Evolutionary conservation across 2,329 filamentous ascomycete species (phyloP).

Genomic region (Fusarium luffae): DNA sequence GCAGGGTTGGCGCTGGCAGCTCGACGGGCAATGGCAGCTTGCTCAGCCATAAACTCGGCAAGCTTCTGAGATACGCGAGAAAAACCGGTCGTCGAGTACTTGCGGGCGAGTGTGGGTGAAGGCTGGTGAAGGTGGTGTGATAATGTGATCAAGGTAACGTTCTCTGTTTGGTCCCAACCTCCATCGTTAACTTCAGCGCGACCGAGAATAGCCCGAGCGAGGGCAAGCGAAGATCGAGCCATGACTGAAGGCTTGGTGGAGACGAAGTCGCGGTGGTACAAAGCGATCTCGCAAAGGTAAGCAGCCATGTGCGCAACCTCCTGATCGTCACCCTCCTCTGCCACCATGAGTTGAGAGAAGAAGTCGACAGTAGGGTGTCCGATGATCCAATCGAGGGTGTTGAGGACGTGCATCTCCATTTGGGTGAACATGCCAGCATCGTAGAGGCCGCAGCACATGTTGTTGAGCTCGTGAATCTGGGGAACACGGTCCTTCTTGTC

Average conservation of each 20-base stretch:
- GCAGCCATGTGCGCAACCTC: conserved; percentile 95
- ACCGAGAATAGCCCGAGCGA: conserved; percentile 86
- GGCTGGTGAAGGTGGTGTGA: conserved; percentile 70
- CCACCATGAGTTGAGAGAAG: conserved; percentile 88
- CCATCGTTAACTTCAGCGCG: conserved; percentile 79
- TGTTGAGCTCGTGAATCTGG: conserved; percentile 95
- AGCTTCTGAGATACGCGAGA: conserved; percentile 66
- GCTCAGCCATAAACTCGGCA: conserved; percentile 68
- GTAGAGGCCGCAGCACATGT: conserved; percentile 98
- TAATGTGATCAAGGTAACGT: conserved; percentile 70
- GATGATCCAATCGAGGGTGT: conserved; percentile 95
- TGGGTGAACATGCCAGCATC: conserved; percentile 99
- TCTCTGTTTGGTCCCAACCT: conserved; percentile 81
- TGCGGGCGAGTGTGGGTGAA: conserved; percentile 67
- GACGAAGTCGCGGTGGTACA: conserved; percentile 98
- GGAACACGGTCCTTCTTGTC: conserved; percentile 99
- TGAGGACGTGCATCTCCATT: conserved; percentile 99
- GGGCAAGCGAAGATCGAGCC: conserved; percentile 85
- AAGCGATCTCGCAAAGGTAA: conserved; percentile 93
- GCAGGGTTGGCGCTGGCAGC: conserved; percentile 59
- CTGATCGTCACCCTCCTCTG: conserved; percentile 80
- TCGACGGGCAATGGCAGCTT: conserved; percentile 65
- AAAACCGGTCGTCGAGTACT: conserved; percentile 66
- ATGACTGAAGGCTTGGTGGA: conserved; percentile 91
- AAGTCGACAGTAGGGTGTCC: conserved; percentile 96